These are phyloP conservation scores for Yamadazyma takamatsuzukensis DNA, from an alignment of 805 yeast genomes.

Conservation along the genomic window DNA sequence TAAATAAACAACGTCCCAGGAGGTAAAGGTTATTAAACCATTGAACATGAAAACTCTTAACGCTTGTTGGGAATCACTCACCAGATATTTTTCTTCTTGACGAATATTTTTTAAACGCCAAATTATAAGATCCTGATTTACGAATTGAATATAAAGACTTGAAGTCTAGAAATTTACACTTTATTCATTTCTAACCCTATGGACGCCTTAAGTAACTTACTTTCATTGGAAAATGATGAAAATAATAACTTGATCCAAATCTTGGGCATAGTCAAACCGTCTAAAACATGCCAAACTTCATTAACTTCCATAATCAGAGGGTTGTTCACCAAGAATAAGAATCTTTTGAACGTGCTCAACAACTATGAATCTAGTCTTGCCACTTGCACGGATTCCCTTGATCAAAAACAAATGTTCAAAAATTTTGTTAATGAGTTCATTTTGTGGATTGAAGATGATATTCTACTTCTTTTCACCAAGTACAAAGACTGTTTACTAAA, in stretches of 20 bases:
- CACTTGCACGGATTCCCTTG: conserved; percentile 12
- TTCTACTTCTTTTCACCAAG: conserved; percentile 31
- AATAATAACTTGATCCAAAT: conserved; percentile 34
- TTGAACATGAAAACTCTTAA: too few species aligned
- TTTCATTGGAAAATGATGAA: conserved; percentile 24
- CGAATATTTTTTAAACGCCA: too few species aligned
- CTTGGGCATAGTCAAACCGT: conserved; percentile 30
- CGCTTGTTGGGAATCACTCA: too few species aligned
- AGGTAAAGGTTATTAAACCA: too few species aligned
- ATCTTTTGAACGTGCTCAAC: conserved; percentile 9
- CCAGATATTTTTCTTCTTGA: too few species aligned
- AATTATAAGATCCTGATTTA: too few species aligned
- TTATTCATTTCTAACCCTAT: too few species aligned
- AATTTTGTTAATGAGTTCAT: conserved; percentile 35
- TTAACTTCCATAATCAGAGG: conserved; percentile 36
- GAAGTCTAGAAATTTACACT: too few species aligned
- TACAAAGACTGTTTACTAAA: conserved; percentile 16
- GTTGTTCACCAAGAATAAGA: conserved; percentile 33
- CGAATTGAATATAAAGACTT: too few species aligned
- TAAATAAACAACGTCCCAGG: too few species aligned
- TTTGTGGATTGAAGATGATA: conserved; percentile 35
- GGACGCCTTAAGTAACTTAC: conserved; percentile 13
- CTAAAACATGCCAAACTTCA: conserved; percentile 20
- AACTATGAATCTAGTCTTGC: conserved; percentile 3
- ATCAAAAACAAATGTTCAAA: conserved; percentile 27